Evolutionary conservation across 441 rosid species (phyloP).

Genomic region (Mallotus repandus): DNA sequence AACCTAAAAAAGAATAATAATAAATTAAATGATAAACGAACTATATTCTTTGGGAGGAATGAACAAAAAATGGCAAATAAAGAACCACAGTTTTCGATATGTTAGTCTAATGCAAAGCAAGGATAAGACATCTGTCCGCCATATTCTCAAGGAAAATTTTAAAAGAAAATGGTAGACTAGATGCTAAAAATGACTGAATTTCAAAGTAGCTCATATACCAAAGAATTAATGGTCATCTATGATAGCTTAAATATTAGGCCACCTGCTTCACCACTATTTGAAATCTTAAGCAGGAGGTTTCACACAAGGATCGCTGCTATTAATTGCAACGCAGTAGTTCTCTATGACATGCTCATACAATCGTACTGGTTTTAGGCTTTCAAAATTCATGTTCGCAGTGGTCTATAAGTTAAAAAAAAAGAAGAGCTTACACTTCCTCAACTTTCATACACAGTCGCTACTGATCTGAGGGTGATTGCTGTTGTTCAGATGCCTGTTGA

Average conservation of each 20-base stretch:
- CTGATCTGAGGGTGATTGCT: slow-evolving; percentile 54
- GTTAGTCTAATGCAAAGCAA: background rate
- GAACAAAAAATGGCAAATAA: background rate
- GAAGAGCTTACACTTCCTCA: slow-evolving; percentile 25
- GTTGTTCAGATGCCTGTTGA: slow-evolving; percentile 60
- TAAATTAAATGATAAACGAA: background rate
- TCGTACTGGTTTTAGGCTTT: background rate
- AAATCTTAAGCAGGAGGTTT: background rate
- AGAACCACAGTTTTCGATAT: background rate
- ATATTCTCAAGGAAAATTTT: no score
- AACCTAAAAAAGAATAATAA: background rate
- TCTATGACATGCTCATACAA: background rate
- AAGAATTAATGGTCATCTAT: background rate
- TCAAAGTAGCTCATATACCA: background rate
- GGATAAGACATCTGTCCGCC: background rate
- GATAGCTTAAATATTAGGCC: background rate
- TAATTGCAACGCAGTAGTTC: background rate
- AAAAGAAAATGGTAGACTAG: no score
- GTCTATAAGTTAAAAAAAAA: background rate
- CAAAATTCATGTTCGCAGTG: background rate
- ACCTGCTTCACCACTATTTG: background rate
- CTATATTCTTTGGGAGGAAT: background rate
- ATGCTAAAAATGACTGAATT: no score
- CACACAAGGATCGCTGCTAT: background rate
- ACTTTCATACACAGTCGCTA: slow-evolving; percentile 28